These are phyloP conservation scores for Rhodamnia argentea DNA, from an alignment of 345 rosid genomes.

Conservation along the genomic window DNA sequence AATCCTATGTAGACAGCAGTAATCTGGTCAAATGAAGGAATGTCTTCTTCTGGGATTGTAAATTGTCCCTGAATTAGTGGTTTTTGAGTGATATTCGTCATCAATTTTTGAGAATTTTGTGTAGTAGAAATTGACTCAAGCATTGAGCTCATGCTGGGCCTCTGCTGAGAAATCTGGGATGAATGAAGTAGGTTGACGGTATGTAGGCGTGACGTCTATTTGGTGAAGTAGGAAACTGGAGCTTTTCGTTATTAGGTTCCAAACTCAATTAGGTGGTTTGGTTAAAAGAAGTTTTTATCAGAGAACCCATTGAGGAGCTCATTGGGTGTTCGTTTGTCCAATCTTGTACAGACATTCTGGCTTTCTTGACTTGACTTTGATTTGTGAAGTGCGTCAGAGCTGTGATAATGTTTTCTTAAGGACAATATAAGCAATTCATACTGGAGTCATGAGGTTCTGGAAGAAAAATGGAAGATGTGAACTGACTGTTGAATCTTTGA, in stretches of 20 bases:
- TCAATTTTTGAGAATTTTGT: neutral
- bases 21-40: neutral
- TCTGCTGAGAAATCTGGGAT: neutral
- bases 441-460: neutral
- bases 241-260: neutral
- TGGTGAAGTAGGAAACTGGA: neutral
- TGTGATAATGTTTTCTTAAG: neutral
- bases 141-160: neutral
- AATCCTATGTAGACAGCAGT: neutral
- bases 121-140: neutral
- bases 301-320: neutral
- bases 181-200: neutral
- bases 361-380: neutral
- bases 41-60: neutral
- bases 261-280: neutral
- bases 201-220: neutral
- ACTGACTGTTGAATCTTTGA: neutral
- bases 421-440: neutral
- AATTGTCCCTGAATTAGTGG: neutral
- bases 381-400: neutral
- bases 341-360: neutral
- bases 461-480: neutral
- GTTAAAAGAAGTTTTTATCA: neutral
- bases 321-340: neutral
- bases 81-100: neutral